A percentile compares a stretch with the other conserved stretches of the same genome.
These are phyloP conservation scores for Penicillium goetzii DNA, from an alignment of 495 filamentous ascomycete genomes.

Conservation along the genomic window DNA sequence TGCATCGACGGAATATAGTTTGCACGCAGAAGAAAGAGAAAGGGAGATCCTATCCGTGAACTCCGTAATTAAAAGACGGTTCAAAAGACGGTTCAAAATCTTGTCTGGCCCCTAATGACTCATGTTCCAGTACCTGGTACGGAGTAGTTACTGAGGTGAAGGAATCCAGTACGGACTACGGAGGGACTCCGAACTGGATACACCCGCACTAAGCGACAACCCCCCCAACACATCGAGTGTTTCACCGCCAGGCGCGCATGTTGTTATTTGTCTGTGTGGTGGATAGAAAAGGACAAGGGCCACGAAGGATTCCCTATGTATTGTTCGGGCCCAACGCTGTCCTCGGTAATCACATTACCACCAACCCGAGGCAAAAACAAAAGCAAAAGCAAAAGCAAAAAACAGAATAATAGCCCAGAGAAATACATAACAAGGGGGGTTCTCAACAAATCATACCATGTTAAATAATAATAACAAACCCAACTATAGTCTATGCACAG, in stretches of 20 bases:
- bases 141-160: no score
- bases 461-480: background rate
- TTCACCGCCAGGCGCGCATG: background rate
- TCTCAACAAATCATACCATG: slow-evolving; percentile 5
- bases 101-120: background rate
- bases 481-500: background rate
- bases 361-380: background rate
- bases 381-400: background rate
- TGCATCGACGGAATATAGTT: background rate
- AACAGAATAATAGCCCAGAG: no score
- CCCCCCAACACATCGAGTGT: background rate
- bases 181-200: background rate
- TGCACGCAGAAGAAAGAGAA: background rate
- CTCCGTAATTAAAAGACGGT: no score
- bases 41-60: background rate
- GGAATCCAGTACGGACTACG: background rate
- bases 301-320: background rate
- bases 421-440: no score
- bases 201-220: background rate
- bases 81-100: no score
- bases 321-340: background rate
- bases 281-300: background rate
- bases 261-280: background rate
- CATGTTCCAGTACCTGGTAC: background rate
- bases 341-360: background rate